phyloP scores from a whole-genome alignment of 225 moss, liverwort and hornwort genomes.

The Anthoceros angustus region DNA sequence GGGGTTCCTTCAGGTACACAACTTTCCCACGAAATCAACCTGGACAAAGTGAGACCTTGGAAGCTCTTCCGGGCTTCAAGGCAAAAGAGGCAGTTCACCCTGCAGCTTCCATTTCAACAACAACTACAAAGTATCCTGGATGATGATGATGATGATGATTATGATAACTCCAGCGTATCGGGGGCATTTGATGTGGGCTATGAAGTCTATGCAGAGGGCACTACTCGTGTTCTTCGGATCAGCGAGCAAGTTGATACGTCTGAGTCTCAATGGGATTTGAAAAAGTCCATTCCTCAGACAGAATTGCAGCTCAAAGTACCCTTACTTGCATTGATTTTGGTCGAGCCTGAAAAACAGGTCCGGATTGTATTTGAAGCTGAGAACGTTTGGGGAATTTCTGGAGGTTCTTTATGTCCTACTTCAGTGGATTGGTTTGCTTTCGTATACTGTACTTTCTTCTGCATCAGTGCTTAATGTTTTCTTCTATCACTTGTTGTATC shows the following conservation, averaged over 20 bases:
- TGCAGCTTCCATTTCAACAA: conserved; percentile 60
- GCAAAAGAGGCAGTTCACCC: conserved; percentile 33
- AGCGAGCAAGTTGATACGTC: conserved; percentile 59
- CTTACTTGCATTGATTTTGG: conserved; percentile 51
- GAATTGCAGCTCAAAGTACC: conserved; percentile 76
- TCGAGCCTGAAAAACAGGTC: conserved; percentile 74
- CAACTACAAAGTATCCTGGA: conserved; percentile 36
- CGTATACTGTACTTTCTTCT: no score
- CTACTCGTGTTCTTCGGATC: conserved; percentile 74
- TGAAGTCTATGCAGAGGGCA: conserved; percentile 85
- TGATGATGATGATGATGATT: conserved; percentile 27
- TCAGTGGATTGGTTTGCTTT: no score
- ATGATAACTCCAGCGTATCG: conserved; percentile 16
- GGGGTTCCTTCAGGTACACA: conserved; percentile 33
- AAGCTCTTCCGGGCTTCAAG: conserved; percentile 55
- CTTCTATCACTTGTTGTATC: neutral
- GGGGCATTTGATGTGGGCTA: conserved; percentile 47
- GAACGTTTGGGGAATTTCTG: neutral
- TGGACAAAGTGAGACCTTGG: conserved; percentile 94
- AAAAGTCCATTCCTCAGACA: conserved; percentile 52
- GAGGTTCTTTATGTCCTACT: neutral
- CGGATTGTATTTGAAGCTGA: neutral
- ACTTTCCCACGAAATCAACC: conserved; percentile 58
- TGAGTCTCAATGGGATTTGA: conserved; percentile 65
- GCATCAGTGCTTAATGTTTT: neutral